A percentile compares a stretch with the other conserved stretches of the same genome.
Conservation (phyloP, 2,329 filamentous ascomycete genomes). For the Fusarium denticulatum region DNA sequence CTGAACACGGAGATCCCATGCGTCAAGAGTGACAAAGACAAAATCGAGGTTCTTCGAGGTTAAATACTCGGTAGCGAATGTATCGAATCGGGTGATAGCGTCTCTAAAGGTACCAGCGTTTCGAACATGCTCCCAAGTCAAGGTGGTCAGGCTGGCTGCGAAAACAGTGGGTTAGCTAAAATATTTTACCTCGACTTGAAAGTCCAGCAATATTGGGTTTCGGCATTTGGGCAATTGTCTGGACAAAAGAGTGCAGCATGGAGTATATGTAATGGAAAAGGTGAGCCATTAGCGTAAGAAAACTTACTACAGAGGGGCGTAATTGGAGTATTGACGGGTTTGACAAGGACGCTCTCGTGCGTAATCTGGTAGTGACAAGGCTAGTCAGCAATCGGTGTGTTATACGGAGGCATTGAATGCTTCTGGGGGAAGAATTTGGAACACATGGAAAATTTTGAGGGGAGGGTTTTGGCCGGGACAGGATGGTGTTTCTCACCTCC, state of each 20-base stretch:
- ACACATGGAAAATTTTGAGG: conserved; percentile 9
- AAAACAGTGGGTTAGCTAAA: conserved; percentile 33
- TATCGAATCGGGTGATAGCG: conserved; percentile 93
- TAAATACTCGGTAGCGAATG: conserved; percentile 91
- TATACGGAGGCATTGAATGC: background rate
- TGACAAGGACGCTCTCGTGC: conserved; percentile 95
- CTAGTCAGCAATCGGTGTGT: conserved; percentile 21
- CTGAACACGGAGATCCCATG: conserved; percentile 98
- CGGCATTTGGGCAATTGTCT: conserved; percentile 18
- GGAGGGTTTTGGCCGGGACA: conserved; percentile 3
- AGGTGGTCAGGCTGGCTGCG: conserved; percentile 91
- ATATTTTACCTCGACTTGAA: conserved; percentile 3
- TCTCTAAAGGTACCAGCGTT: conserved; percentile 97
- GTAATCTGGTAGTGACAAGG: conserved; percentile 71
- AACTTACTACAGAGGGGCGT: conserved; percentile 98
- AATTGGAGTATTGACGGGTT: conserved; percentile 98
- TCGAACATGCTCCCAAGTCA: conserved; percentile 99
- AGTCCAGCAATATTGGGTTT: conserved; percentile 7
- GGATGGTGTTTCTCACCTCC: conserved; percentile 72
- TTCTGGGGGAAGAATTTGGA: background rate
- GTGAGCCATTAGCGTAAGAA: conserved; percentile 34
- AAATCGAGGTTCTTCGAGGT: conserved; percentile 93
- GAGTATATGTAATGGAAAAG: conserved; percentile 31
- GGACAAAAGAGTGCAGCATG: conserved; percentile 29
- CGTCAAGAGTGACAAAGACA: conserved; percentile 97